Evolutionary conservation across 768 basidiomycete species (phyloP), one percentile per base, ranked within the genome.

Genomic region (Multifurca ochricompacta): DNA sequence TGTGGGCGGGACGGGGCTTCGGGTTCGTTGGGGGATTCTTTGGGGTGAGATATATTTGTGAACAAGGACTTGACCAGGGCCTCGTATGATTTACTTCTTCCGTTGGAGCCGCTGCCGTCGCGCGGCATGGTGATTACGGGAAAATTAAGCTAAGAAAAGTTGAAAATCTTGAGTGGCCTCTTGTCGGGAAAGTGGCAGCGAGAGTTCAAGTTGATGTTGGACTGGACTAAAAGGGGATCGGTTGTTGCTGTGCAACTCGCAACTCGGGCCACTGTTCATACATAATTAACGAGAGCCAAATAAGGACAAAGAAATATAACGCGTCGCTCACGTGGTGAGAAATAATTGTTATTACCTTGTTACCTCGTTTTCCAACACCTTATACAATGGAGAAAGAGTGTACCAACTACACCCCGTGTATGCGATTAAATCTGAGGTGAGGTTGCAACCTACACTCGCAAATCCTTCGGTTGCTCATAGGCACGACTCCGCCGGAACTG

Each of bases 11-110:
- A 51, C 19, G 57, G 57, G 19, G 54, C 6, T 6, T 60, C 56
- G 4, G 43, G 32, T 13, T n/a, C n/a, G n/a, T n/a, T n/a, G n/a
- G n/a, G n/a, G n/a, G n/a, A n/a, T n/a, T 58, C 59, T 18, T 48
- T 48, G 32, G 34, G 31, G 56, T 48, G 56, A 32, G 59, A 40
- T 23, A 53, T 52, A 16, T 49, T 53, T n/a, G 57, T 60, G 44
- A 60, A 60, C 28, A 60, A 16, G 34, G 59, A 60, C 45, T 59
- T 60, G 43, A 60, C 59, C 13, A 60, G 52, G 16, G 35, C 51
- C 48, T 60, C 59, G 52, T 59, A 60, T 0, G 47, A 31, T 41
- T 48, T 48, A 28, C 37, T 51, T 46, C 48, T 39, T 47, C 27
- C 56, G 25, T 46, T 47, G 27, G 45, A 4, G 9, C 18, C 44